Base-by-base conservation (phyloP, 2,329 filamentous ascomycete genomes). In the Alternaria brassicicola region DNA sequence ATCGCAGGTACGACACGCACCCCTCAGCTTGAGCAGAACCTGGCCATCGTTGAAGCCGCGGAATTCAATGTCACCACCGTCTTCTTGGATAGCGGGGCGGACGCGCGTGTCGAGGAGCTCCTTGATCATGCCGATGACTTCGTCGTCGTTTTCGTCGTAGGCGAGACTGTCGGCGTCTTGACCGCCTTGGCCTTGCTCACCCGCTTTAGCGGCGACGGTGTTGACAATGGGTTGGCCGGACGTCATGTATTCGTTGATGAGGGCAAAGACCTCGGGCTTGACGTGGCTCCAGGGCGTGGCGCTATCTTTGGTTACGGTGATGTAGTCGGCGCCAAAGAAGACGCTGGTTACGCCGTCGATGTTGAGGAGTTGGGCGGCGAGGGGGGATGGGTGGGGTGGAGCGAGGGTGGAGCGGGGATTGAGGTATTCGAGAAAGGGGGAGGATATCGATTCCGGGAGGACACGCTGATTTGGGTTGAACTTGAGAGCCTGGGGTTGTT, bases 121-220 rank as follows among this genome's bases (percentile, higher is more conserved):
- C 81, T 98, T 97, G 80, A 99, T 98, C 95, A 98, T 98, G 58
- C 92, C 90, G 8, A 99, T 90, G 10, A 97, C 92, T 79, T 99
- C 95, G 66, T 89, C 89, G 76, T 99, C 95, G 62, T 96, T 89
- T 74, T 97, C 93, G 69, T 94, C 88, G 77, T 94, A 97, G 21
- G 86, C 86, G 50, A 97, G 81, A 59, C 87, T 90, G 70, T 96
- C 92, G 61, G 86, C 85, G 62, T 82, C 82, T 13, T 69, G 77
- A 48, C 78, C 78, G 57, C 80, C 79, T 70, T 85, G 80, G 26
- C 81, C 79, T 73, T 85, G 79, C 47, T 82, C 79, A 46, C 78
- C 78, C 1, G 76, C 76, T 58, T 86, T 87, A 67, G 84, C 85
- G 67, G 89, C 88, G 2, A 86, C 81, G 0, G 88, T 84, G 63